Evolutionary conservation across 768 basidiomycete species (phyloP), one percentile per base, ranked within the genome.

Genomic region (Leucosporidium yakuticum): DNA sequence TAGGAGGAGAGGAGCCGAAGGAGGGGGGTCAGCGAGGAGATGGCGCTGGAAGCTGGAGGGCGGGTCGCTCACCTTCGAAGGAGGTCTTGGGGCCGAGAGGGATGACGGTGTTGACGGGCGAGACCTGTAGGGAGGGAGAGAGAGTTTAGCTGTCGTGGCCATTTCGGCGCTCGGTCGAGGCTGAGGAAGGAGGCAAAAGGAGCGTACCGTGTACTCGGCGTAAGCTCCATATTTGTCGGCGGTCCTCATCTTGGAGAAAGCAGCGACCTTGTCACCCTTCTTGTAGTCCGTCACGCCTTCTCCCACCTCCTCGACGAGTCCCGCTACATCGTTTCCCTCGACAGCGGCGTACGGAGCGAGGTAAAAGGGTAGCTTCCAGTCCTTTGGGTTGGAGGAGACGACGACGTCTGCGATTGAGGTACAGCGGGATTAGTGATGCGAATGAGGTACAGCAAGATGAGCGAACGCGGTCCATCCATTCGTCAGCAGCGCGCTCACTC

Each of bases 291-390:
- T 71, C 20, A 76, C 75, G 1, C 68, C 71, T 36, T 70, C 67
- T 4, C 75, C 75, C 4, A 76, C 69, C 1, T 51, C 63, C 39
- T 70, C 74, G 61, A 76, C 69, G 44, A 65, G 44, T 9, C 75
- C 75, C 4, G 73, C 72, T 19, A 76, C 34, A 55, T 76, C 73
- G 64, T 75, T 75, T 9, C 75, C 75, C 49, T 74, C 70, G 29
- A 73, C 62, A 19, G 39, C 54, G 12, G 50, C n/a, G 50, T 64
- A 60, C 2, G n/a, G 36, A 1, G 23, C 48, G 0, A 65, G 3
- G 60, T 57, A 62, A 12, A 20, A 2, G 32, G 48, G 55, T 4
- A 62, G 20, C 57, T 65, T 67, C 61, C 57, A 68, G 32, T 72
- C 70, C 27, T 73, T 73, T 7, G 71, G 71, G 55, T 69, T 67